Evolutionary conservation across 2,329 filamentous ascomycete genomes (phyloP), one percentile per base, ranked within the genome.

Genomic region (Claviceps capensis): DNA sequence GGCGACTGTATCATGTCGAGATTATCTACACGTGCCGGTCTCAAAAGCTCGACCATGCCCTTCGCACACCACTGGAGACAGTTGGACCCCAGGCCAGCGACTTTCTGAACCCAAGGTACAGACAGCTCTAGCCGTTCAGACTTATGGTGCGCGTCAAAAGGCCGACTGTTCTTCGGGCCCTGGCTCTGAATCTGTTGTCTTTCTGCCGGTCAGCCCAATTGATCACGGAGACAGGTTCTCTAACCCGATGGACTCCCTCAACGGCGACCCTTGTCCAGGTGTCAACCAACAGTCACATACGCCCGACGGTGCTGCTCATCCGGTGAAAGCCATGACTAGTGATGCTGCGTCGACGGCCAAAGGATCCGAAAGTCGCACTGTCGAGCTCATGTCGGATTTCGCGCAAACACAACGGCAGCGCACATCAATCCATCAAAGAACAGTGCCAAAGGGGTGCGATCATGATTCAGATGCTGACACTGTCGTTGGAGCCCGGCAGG

Each of bases 21-120:
- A 42, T 23, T 26, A 51, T 30, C n/a, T 52, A 40, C 30, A 3
- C 34, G 49, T 55, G 16, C 58, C 53, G 4, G 44, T 58, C 26
- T 60, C 61, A 17, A 62, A 61, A 36, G 51, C 60, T 8, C 55
- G 57, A 7, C 53, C 61, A 4, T 60, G 52, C 41, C 43, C 51
- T 47, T 26, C 54, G 55, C 42, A 55, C 8, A 43, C 47, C 26
- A 38, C 23, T 14, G 37, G 48, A 5, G 51, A 54, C 8, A 38
- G 7, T 16, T 36, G 30, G 26, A 45, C 26, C 42, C 48, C 41
- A 4, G 19, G 38, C 1, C 42, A 40, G 5, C 42, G n/a, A 37
- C 7, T 42, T 6, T 44, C 23, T 40, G 40, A 46, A 19, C 16
- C 37, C 19, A 48, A 44, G 16, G 36, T 42, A 30, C 50, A 37